These are phyloP conservation scores for Fagopyrum homotropicum DNA, from an alignment of 148 eudicot species.

Conservation along the genomic window DNA sequence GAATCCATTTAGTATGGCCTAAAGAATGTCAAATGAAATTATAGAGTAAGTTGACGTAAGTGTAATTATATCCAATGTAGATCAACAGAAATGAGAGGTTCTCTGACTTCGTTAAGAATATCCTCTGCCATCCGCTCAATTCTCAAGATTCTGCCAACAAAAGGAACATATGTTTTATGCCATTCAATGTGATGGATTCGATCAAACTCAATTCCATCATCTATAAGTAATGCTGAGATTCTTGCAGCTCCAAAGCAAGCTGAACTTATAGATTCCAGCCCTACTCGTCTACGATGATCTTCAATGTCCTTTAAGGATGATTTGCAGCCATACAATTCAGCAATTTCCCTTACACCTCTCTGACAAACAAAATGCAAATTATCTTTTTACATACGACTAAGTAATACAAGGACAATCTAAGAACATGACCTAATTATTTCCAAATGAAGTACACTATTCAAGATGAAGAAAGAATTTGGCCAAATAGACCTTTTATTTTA, in stretches of 20 bases:
- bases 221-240: conserved; percentile 68
- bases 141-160: conserved; percentile 76
- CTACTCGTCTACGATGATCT: conserved; percentile 44
- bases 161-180: conserved; percentile 61
- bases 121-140: conserved; percentile 79
- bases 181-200: conserved; percentile 52
- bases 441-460: not conserved
- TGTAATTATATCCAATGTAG: not conserved
- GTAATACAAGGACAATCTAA: not conserved
- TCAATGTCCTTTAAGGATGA: conserved; percentile 58
- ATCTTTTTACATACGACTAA: not conserved
- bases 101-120: conserved; percentile 67
- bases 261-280: conserved; percentile 46
- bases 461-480: no score
- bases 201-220: conserved; percentile 79
- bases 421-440: no score
- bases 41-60: not conserved
- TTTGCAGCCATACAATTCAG: conserved; percentile 67
- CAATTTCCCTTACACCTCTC: conserved; percentile 84
- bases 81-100: not conserved
- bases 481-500: no score
- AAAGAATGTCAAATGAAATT: not conserved
- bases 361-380: conserved; percentile 22
- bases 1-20: conserved; percentile 51
- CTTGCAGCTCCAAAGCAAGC: conserved; percentile 73